Evolutionary conservation across 2,329 filamentous ascomycete species (phyloP).

Genomic region (Rhexocercosporidium sp.): DNA sequence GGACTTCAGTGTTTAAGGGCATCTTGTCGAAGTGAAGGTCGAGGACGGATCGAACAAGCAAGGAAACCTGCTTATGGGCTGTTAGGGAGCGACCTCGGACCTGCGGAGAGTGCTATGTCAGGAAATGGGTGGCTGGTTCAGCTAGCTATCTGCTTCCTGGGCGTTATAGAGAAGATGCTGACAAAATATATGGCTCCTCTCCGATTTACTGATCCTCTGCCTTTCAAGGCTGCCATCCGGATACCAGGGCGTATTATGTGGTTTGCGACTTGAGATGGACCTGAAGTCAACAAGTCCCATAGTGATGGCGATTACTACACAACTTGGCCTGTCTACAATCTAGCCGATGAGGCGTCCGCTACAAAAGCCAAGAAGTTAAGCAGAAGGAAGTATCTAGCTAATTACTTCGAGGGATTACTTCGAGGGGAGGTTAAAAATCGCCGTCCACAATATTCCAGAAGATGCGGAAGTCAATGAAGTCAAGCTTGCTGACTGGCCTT

Average conservation of each 20-base stretch:
- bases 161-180: conserved; percentile 50
- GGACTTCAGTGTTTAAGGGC: conserved; percentile 40
- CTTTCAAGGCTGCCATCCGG: conserved; percentile 58
- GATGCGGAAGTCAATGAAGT: conserved; percentile 52
- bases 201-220: conserved; percentile 55
- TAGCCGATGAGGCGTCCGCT: conserved; percentile 47
- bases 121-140: conserved; percentile 41
- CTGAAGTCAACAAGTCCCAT: conserved; percentile 28
- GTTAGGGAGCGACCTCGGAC: conserved; percentile 55
- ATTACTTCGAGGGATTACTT: conserved; percentile 55
- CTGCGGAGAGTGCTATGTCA: conserved; percentile 48
- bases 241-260: conserved; percentile 57
- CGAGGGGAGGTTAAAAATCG: conserved; percentile 54
- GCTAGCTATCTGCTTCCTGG: conserved; percentile 56
- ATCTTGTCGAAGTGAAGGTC: conserved; percentile 51
- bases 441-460: conserved; percentile 48
- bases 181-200: conserved; percentile 50
- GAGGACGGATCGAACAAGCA: conserved; percentile 50
- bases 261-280: conserved; percentile 41
- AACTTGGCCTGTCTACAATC: conserved; percentile 49
- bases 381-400: conserved; percentile 51
- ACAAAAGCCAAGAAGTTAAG: conserved; percentile 46
- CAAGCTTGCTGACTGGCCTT: conserved; percentile 55
- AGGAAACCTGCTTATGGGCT: conserved; percentile 54
- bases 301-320: conserved; percentile 25